These are phyloP conservation scores for Cladophialophora psammophila DNA, from an alignment of 2,329 filamentous ascomycete genomes.

Conservation along the genomic window DNA sequence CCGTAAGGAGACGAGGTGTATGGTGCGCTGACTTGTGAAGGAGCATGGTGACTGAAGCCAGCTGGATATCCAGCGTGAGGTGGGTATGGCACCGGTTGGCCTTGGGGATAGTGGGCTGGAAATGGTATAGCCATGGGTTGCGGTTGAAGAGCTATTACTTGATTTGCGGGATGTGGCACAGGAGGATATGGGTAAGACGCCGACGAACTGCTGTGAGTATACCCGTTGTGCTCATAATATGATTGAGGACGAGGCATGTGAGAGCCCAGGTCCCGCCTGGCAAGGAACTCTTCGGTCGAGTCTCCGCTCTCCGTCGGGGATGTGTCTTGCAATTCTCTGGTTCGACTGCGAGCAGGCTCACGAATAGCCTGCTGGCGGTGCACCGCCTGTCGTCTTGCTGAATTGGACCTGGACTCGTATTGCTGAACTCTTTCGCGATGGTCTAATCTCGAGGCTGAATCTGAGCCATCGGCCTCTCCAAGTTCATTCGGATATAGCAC, in stretches of 20 bases:
- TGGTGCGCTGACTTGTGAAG: conserved; percentile 39
- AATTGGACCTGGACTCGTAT: conserved; percentile 43
- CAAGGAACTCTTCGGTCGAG: conserved; percentile 67
- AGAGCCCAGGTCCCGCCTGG: conserved; percentile 29
- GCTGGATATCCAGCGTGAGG: conserved; percentile 28
- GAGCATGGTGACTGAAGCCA: conserved; percentile 30
- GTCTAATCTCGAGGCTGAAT: conserved; percentile 48
- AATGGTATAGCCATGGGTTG: conserved; percentile 36
- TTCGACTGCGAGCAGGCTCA: conserved; percentile 47
- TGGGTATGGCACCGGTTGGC: conserved; percentile 33
- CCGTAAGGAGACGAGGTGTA: conserved; percentile 43
- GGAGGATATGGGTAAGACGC: conserved; percentile 47
- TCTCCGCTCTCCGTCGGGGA: conserved; percentile 66
- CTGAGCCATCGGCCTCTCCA: conserved; percentile 49
- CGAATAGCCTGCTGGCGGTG: conserved; percentile 54
- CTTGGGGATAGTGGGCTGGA: conserved; percentile 29
- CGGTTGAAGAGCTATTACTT: conserved; percentile 36
- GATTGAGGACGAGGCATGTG: conserved; percentile 40
- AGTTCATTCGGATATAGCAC: conserved; percentile 54
- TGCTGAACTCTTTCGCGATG: conserved; percentile 28
- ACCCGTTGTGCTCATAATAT: conserved; percentile 43
- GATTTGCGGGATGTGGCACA: conserved; percentile 34
- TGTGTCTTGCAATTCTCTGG: conserved; percentile 32
- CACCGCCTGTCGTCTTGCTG: conserved; percentile 48
- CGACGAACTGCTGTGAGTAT: conserved; percentile 51